Conservation (phyloP, 106 monocot species). For the Alisma plantagoaquatica region DNA sequence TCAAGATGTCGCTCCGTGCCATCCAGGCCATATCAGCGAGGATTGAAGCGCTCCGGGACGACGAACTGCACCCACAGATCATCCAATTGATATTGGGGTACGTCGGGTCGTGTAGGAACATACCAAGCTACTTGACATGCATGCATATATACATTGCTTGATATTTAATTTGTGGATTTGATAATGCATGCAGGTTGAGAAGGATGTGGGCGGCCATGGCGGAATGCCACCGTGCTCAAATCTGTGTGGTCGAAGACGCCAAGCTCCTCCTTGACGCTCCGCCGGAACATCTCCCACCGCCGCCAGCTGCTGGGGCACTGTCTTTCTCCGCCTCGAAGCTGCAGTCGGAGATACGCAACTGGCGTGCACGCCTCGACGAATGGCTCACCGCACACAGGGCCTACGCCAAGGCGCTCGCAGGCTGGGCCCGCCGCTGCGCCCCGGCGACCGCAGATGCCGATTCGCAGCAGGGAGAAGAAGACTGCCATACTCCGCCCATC, state of each 20-base stretch:
- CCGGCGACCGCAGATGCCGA: not conserved
- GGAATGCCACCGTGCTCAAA: slow-evolving; percentile 49
- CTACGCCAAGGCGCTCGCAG: slow-evolving; percentile 54
- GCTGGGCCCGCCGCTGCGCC: slow-evolving; percentile 51
- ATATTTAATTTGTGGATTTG: not conserved
- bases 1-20: slow-evolving; percentile 46
- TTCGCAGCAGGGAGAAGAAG: too few species aligned
- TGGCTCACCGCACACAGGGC: slow-evolving; percentile 42
- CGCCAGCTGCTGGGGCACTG: slow-evolving; percentile 3
- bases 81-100: slow-evolving; percentile 64
- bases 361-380: slow-evolving; percentile 26
- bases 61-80: slow-evolving; percentile 64
- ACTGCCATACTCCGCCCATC: slow-evolving; percentile 15
- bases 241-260: slow-evolving; percentile 43
- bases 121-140: not conserved
- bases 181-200: slow-evolving; percentile 25
- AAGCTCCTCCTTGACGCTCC: slow-evolving; percentile 29
- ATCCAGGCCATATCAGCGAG: slow-evolving; percentile 46
- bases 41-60: slow-evolving; percentile 57
- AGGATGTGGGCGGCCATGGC: slow-evolving; percentile 63
- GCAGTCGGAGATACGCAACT: slow-evolving; percentile 40
- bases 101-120: not conserved
- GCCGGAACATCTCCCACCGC: not conserved
- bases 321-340: slow-evolving; percentile 21
- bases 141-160: not conserved